These are phyloP conservation scores for Aristolochia fimbriata DNA, from an alignment of 164 flowering plant genomes.

Conservation along the genomic window DNA sequence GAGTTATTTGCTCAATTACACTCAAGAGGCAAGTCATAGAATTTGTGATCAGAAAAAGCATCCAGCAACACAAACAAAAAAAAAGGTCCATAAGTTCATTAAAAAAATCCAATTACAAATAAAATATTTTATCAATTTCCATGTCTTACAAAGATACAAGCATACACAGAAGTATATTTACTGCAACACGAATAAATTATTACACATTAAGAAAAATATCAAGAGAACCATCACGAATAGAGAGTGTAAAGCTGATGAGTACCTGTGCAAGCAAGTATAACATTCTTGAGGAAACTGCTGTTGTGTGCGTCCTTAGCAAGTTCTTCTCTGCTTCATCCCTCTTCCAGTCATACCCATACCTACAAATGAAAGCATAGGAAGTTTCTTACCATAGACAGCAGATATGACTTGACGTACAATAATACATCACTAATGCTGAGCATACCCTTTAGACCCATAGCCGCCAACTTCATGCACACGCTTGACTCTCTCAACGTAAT, in stretches of 20 bases:
- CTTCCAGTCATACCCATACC: conserved; percentile 89
- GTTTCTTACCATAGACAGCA: not conserved
- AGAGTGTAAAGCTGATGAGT: not conserved
- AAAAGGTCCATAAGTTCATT: too few relatives aligned
- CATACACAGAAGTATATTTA: too few relatives aligned
- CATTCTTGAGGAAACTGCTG: conserved; percentile 95
- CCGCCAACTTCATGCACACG: conserved; percentile 84
- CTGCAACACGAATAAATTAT: too few relatives aligned
- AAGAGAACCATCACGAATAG: not conserved
- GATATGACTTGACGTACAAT: not conserved
- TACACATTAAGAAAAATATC: not conserved
- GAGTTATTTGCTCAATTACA: too few relatives aligned
- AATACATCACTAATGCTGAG: not conserved
- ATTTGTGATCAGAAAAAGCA: too few relatives aligned
- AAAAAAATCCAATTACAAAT: too few relatives aligned
- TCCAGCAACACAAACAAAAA: too few relatives aligned
- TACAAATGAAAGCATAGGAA: conserved; percentile 14
- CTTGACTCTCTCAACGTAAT: conserved; percentile 85
- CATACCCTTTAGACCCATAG: conserved; percentile 87
- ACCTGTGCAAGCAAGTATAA: conserved; percentile 88
- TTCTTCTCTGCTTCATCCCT: conserved; percentile 93
- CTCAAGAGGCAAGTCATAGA: too few relatives aligned
- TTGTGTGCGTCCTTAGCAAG: conserved; percentile 87
- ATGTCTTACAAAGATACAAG: too few relatives aligned
- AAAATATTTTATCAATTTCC: too few relatives aligned